Base-by-base conservation (phyloP, 2,329 filamentous ascomycete genomes). In the Alternaria atra region DNA sequence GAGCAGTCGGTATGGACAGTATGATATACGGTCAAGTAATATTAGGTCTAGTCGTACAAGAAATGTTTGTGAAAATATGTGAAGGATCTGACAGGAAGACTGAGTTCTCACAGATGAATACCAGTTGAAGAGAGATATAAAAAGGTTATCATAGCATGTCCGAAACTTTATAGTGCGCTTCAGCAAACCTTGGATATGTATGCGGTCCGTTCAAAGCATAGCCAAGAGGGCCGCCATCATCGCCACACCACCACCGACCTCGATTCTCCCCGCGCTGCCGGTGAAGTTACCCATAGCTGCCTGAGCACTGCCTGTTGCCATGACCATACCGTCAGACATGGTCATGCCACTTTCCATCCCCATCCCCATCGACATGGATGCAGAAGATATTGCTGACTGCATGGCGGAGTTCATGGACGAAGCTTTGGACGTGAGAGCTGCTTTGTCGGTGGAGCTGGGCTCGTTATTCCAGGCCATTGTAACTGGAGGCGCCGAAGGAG, bases 371-470 rank as follows among this genome's bases (percentile, higher is more conserved):
- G 80, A 79, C 23, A 68, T 56, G 2, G 20, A 20, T 20, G 20
- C 20, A 64, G 80, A 82, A 67, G 68, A 60, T 29, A 68, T 62
- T 70, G 80, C 81, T 39, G 63, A 65, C n/a, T 57, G 52, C 7
- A 80, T 79, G 4, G 55, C 46, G 7, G 60, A 52, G 35, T 55
- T 43, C 17, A 51, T 6, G 10, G 48, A 54, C 4, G 54, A 54
- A 17, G 57, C 43, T 12, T 37, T 39, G 1, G 44, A 35, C 5
- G 50, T 29, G 10, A 55, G 39, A 20, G 51, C 50, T 2, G 42
- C 35, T 29, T 30, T 20, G 12, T 15, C 35, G 8, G 29, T 52
- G 0, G 55, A 17, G 8, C 30, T 35, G 23, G 59, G 40, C 32
- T 42, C 27, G 37, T 63, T 35, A 39, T 47, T 53, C 37, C 48